Evolutionary conservation across 2,329 filamentous ascomycete species (phyloP), one percentile per base, ranked within the genome.

Genomic region (Fusarium guadeloupense): DNA sequence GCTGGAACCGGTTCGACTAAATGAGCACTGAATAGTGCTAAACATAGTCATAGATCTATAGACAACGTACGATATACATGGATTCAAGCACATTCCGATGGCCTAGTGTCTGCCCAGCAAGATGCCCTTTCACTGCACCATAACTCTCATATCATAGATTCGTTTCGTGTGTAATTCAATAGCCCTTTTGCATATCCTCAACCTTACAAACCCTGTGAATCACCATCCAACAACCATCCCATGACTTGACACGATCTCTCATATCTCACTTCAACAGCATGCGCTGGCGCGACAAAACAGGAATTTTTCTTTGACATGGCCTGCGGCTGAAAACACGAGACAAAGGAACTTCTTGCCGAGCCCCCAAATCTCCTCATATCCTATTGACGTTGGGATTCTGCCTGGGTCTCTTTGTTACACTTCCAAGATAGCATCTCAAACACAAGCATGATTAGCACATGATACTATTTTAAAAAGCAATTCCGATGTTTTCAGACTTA

Each of bases 401-500:
- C 14, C 30, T 3, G 2, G 3, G n/a, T 34, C 12, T n/a, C 59
- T 56, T 63, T 63, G 49, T 64, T n/a, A 4, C 5, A 5, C 4
- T 23, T 38, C 33, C 16, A n/a, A 55, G 51, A 45, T 56, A 60
- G 54, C 1, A 40, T 21, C 20, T 14, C 8, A 9, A 9, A 34
- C 4, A 19, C 35, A 48, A 5, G 20, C 14, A 19, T 14, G 20
- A 9, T 12, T 21, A 5, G 16, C 25, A 17, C 14, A 5, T 4
- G 16, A 25, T 14, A n/a, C 13, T 9, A 12, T 6, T 1, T 9
- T n/a, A n/a, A n/a, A n/a, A n/a, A n/a, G n/a, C n/a, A n/a, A n/a
- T n/a, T n/a, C n/a, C n/a, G n/a, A n/a, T n/a, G n/a, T n/a, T n/a
- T n/a, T n/a, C n/a, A n/a, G n/a, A n/a, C 12, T 13, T 4, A 9